phyloP scores from a whole-genome alignment of 1,284 basidiomycete species.

The Moniliophthora roreri region DNA sequence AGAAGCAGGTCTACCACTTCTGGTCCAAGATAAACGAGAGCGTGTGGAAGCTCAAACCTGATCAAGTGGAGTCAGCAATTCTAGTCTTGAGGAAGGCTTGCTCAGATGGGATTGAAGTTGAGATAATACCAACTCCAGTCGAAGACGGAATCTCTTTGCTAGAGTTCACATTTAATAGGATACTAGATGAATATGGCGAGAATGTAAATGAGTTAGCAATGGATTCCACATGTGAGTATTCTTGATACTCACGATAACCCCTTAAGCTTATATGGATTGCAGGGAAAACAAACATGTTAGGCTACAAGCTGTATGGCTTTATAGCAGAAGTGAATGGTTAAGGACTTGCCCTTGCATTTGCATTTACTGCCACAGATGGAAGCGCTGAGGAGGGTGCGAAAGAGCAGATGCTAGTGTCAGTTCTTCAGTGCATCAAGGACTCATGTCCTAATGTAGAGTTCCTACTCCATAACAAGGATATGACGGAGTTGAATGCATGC shows the following conservation, averaged over 20 bases:
- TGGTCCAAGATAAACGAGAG: slow-evolving; percentile 14
- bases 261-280: too few relatives aligned
- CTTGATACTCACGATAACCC: too few relatives aligned
- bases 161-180: slow-evolving; percentile 17
- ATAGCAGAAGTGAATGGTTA: slow-evolving; percentile 14
- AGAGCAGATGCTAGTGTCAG: slow-evolving; percentile 7
- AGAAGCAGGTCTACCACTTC: slow-evolving; percentile 14
- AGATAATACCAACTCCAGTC: slow-evolving; percentile 10
- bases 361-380: slow-evolving; percentile 5
- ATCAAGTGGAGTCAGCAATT: slow-evolving; percentile 18
- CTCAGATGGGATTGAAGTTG: slow-evolving; percentile 1
- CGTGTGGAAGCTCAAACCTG: slow-evolving; percentile 13
- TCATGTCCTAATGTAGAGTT: slow-evolving; percentile 12
- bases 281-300: slow-evolving; percentile 12
- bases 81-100: slow-evolving; percentile 9
- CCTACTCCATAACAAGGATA: slow-evolving; percentile 13
- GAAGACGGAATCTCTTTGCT: slow-evolving; percentile 11
- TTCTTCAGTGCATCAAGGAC: neutral
- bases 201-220: slow-evolving; percentile 14
- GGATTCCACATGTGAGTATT: slow-evolving; percentile 20
- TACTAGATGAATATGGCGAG: slow-evolving; percentile 8
- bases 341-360: slow-evolving; percentile 11
- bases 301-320: slow-evolving; percentile 14
- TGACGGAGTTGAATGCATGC: slow-evolving; percentile 12
- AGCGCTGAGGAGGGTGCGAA: slow-evolving; percentile 5